Conservation (phyloP, 2,329 filamentous ascomycete genomes). For the Anthostomella pinea region DNA sequence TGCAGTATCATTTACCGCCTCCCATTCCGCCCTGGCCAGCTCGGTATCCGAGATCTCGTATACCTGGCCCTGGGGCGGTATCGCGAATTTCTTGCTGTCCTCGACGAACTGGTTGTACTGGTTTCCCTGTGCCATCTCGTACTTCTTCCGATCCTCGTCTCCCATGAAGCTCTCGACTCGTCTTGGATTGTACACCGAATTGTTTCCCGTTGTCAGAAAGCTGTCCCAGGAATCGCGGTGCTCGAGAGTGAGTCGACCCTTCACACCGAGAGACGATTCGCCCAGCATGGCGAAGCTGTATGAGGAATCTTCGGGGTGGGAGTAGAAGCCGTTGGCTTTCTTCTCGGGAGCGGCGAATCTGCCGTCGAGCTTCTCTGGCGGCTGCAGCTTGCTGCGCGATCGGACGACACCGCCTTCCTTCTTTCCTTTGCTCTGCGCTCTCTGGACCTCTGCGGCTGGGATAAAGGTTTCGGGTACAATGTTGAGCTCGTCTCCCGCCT, state of each 20-base stretch:
- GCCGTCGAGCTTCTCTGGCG: conserved; percentile 72
- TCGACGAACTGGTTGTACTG: conserved; percentile 39
- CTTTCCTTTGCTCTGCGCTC: conserved; percentile 27
- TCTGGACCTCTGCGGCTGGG: conserved; percentile 50
- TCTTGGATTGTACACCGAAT: conserved; percentile 64
- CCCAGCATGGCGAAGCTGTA: conserved; percentile 47
- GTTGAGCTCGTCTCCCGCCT: conserved; percentile 82
- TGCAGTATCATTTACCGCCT: conserved; percentile 37
- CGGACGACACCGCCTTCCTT: conserved; percentile 40
- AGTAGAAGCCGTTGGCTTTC: conserved; percentile 66
- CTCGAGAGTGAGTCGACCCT: conserved; percentile 47
- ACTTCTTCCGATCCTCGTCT: conserved; percentile 72
- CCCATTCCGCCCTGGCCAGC: conserved; percentile 39
- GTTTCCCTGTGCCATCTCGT: conserved; percentile 64
- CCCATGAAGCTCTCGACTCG: conserved; percentile 75
- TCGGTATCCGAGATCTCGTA: conserved; percentile 49
- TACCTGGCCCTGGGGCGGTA: conserved; percentile 42
- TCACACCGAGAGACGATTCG: conserved; percentile 28
- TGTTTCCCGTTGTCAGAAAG: conserved; percentile 54
- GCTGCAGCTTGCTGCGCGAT: conserved; percentile 61
- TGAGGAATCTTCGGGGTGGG: conserved; percentile 66
- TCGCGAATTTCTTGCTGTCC: conserved; percentile 32
- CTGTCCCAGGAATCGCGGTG: conserved; percentile 67
- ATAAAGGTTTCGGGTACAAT: conserved; percentile 84
- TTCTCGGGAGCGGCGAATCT: conserved; percentile 72